A percentile compares a stretch with the other conserved stretches of the same genome.
phyloP scores from a whole-genome alignment of 305 asterid genomes.

The Fraxinus velutina region DNA sequence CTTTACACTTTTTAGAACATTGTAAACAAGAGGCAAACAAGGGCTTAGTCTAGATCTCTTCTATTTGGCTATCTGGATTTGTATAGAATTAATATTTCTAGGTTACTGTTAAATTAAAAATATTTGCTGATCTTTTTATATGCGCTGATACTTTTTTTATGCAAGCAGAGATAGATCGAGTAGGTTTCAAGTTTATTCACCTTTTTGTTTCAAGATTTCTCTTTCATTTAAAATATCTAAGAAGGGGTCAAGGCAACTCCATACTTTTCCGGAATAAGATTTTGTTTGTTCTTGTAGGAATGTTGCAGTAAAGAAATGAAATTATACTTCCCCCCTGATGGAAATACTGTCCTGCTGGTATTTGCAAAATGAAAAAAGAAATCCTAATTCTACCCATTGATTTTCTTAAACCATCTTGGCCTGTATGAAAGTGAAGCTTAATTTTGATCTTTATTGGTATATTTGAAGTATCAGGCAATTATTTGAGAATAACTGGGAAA shows the following conservation, averaged over 20 bases:
- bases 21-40: background rate
- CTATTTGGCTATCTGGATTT: background rate
- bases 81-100: background rate
- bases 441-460: background rate
- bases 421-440: background rate
- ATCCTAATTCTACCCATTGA: background rate
- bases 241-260: background rate
- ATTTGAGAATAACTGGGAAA: background rate
- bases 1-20: background rate
- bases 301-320: background rate
- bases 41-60: background rate
- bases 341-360: background rate
- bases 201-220: background rate
- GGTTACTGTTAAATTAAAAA: background rate
- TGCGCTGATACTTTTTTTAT: conserved; percentile 14
- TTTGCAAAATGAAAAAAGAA: background rate
- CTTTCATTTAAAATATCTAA: conserved; percentile 1
- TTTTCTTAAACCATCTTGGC: background rate
- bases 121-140: conserved; percentile 4
- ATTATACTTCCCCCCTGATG: background rate
- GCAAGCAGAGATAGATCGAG: conserved; percentile 12
- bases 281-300: background rate
- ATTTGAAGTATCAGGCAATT: background rate
- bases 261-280: background rate
- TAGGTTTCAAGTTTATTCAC: conserved; percentile 5